A percentile compares a stretch with the other conserved stretches of the same genome.
These are phyloP conservation scores for Myrica gale DNA, from an alignment of 306 rosid species.

Conservation along the genomic window DNA sequence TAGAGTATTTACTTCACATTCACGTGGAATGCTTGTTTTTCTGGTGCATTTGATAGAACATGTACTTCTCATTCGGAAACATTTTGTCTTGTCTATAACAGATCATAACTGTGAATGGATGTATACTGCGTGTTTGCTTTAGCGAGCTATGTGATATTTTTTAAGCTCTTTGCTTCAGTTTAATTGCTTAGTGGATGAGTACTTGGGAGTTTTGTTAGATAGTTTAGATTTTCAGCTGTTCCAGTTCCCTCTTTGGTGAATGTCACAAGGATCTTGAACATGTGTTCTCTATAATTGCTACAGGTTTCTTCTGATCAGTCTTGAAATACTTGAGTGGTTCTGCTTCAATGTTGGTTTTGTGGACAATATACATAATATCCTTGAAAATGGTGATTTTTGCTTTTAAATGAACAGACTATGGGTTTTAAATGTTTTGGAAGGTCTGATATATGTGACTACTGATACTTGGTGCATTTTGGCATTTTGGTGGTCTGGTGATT, in stretches of 20 bases:
- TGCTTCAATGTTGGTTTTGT: not conserved
- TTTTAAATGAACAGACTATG: not conserved
- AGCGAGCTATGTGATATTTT: not conserved
- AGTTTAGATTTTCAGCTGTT: not conserved
- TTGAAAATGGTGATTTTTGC: not conserved
- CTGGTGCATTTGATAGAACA: not conserved
- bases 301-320: not conserved
- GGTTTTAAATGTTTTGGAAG: not conserved
- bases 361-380: not conserved
- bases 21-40: not conserved
- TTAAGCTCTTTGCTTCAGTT: not conserved
- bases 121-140: not conserved
- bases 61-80: not conserved
- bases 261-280: not conserved
- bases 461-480: not conserved
- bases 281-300: not conserved
- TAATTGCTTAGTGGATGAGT: not conserved
- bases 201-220: not conserved
- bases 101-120: not conserved
- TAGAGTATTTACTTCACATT: no score
- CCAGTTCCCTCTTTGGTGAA: slow-evolving; percentile 1
- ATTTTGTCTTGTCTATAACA: not conserved
- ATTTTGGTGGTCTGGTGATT: not conserved
- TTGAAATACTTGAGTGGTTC: not conserved
- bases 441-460: not conserved